A percentile compares a stretch with the other conserved stretches of the same genome.
Conservation (phyloP, 768 basidiomycete genomes). For the Scleroderma citrinum region DNA sequence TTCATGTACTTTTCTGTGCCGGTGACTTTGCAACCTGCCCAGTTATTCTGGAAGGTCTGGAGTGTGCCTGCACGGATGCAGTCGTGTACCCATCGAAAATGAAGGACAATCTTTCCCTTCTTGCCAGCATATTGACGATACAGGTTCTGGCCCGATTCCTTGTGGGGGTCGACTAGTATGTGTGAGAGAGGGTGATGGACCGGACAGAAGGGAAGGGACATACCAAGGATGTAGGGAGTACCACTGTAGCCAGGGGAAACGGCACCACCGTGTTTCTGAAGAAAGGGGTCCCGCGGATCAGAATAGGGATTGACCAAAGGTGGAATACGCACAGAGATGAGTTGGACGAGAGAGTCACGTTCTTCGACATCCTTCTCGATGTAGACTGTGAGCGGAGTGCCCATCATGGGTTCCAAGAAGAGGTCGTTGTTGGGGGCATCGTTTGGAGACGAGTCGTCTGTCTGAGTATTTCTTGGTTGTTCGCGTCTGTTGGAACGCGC, state of each 20-base stretch:
- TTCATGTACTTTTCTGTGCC: slow-evolving; percentile 63
- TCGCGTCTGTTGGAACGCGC: slow-evolving; percentile 53
- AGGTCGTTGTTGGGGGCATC: slow-evolving; percentile 39
- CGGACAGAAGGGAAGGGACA: slow-evolving; percentile 18
- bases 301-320: not conserved
- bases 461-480: slow-evolving; percentile 25
- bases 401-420: slow-evolving; percentile 81
- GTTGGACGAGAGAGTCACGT: slow-evolving; percentile 54
- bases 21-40: slow-evolving; percentile 76
- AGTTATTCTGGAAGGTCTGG: slow-evolving; percentile 70
- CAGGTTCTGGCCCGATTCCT: slow-evolving; percentile 73
- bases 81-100: slow-evolving; percentile 69
- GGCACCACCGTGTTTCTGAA: slow-evolving; percentile 71
- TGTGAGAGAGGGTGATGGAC: slow-evolving; percentile 2
- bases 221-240: slow-evolving; percentile 76
- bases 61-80: slow-evolving; percentile 65
- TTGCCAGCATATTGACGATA: slow-evolving; percentile 76
- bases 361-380: slow-evolving; percentile 78
- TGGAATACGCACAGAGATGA: slow-evolving; percentile 54
- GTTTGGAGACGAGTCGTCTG: slow-evolving; percentile 21
- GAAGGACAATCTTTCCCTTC: slow-evolving; percentile 73
- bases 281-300: slow-evolving; percentile 3
- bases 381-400: slow-evolving; percentile 67
- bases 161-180: slow-evolving; percentile 65
- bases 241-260: slow-evolving; percentile 73